Evolutionary conservation across 2,329 filamentous ascomycete species (phyloP), one percentile per base, ranked within the genome.

Genomic region (Plectosphaerella plurivora): DNA sequence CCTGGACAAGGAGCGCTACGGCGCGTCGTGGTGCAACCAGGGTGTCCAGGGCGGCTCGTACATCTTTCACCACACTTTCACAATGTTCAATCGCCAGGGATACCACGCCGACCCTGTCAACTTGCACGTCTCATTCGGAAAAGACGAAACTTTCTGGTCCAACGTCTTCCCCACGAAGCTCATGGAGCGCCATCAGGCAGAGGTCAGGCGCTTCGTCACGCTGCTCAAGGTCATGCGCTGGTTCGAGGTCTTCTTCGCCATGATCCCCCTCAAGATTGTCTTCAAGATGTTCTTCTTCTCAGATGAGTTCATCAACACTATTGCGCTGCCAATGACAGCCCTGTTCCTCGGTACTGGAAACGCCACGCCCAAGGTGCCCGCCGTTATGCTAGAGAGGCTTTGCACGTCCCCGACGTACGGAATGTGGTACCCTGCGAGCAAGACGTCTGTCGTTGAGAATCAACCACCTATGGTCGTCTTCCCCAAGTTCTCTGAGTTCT

Each of bases 271-370:
- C 59, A 82, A 81, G 57, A 65, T 81, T 6, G 73, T 88, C 57
- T 74, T 88, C 60, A 80, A 79, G 59, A 67, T 88, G 47, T 88
- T 86, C 65, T 70, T 78, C 46, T 88, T 88, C 66, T 84, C 76
- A 39, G 73, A 79, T 9, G 84, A 87, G 50, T 89, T 89, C 60
- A 78, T 78, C 16, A 84, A 88, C 59, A 81, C 88, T 65, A 76
- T 88, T 24, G 86, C 86, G 0, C 69, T 89, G 0, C 67, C 68
- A 7, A 71, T 70, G 67, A 69, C 68, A 3, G 68, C 68, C 1
- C 60, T 70, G 6, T 88, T 89, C 61, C 71, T 89, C 0, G 86
- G 86, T 1, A 88, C 86, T 0, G 84, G 86, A 2, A 88, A 88
- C 55, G 83, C 86, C 56, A 85, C 85, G 0, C 81, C 84, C 0